Evolutionary conservation across 371 early-diverging fungal species (phyloP).

Genomic region (Entomophthora muscae): DNA sequence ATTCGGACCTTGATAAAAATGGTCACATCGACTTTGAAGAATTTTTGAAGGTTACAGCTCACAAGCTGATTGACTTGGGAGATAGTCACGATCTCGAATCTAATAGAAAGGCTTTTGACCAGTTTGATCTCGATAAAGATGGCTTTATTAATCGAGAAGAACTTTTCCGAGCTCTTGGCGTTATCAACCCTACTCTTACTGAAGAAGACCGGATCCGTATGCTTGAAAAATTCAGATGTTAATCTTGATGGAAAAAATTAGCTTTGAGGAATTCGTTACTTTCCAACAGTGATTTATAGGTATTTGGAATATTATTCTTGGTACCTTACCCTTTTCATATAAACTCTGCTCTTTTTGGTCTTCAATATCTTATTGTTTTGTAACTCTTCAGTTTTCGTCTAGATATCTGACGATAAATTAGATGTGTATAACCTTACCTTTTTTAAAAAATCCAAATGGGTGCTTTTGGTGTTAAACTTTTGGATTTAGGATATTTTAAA

Average conservation of each 20-base stretch:
- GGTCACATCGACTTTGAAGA: conserved; percentile 9
- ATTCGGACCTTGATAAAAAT: not conserved
- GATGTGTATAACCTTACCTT: no score
- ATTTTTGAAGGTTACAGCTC: conserved; percentile 7
- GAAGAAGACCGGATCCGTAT: not conserved
- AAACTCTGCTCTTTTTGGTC: no score
- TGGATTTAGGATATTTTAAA: no score
- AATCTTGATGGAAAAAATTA: conserved; percentile 8
- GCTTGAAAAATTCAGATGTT: not conserved
- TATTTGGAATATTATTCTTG: not conserved
- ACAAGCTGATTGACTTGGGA: conserved; percentile 3
- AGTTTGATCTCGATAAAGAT: conserved; percentile 4
- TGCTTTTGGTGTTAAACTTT: no score
- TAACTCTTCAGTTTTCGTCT: no score
- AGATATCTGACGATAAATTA: no score
- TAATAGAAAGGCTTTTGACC: conserved; percentile 3
- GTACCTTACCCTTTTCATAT: no score
- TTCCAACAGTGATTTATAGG: not conserved
- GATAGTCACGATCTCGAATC: not conserved
- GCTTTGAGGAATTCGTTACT: not conserved
- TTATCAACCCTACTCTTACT: not conserved
- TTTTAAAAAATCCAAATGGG: no score
- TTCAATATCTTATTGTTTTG: no score
- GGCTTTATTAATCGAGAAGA: conserved; percentile 9
- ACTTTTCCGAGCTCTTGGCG: not conserved